Conservation (phyloP, 2,329 filamentous ascomycete genomes). For the Fusarium devonianum region DNA sequence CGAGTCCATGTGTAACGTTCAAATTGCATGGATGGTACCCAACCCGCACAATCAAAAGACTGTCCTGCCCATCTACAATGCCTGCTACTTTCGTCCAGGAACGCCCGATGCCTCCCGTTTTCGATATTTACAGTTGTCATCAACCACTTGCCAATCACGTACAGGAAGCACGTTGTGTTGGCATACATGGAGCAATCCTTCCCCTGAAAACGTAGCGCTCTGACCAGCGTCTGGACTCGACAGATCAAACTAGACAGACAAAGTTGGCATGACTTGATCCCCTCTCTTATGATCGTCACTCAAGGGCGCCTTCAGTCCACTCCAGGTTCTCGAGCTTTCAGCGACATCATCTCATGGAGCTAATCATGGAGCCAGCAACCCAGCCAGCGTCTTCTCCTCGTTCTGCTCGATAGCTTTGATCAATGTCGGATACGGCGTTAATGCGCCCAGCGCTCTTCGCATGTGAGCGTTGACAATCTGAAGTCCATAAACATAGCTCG, state of each 20-base stretch:
- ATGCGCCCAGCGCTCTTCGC: constrained; percentile 83
- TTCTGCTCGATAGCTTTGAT: constrained; percentile 69
- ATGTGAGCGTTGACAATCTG: constrained; percentile 89
- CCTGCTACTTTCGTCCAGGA: too few species aligned
- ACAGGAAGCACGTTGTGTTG: not conserved
- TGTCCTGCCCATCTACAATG: not conserved
- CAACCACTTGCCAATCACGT: too few species aligned
- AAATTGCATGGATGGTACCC: not conserved
- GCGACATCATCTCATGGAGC: constrained; percentile 22
- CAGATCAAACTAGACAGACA: not conserved
- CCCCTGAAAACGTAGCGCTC: not conserved
- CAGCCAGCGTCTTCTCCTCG: constrained; percentile 60
- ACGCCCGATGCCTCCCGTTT: too few species aligned
- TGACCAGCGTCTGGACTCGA: not conserved
- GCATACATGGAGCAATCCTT: not conserved
- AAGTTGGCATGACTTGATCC: not conserved
- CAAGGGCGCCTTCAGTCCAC: constrained; percentile 7
- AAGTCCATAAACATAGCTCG: constrained; percentile 93
- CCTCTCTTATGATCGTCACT: too few species aligned
- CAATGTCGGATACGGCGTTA: constrained; percentile 87
- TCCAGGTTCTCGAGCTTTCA: constrained; percentile 13
- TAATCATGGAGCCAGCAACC: constrained; percentile 43
- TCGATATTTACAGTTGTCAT: too few species aligned
- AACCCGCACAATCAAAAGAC: not conserved
- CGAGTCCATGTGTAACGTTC: too few species aligned